Evolutionary conservation across 352 stramenopile genomes (phyloP).

Genomic region (Globisporangium sylvaticum): DNA sequence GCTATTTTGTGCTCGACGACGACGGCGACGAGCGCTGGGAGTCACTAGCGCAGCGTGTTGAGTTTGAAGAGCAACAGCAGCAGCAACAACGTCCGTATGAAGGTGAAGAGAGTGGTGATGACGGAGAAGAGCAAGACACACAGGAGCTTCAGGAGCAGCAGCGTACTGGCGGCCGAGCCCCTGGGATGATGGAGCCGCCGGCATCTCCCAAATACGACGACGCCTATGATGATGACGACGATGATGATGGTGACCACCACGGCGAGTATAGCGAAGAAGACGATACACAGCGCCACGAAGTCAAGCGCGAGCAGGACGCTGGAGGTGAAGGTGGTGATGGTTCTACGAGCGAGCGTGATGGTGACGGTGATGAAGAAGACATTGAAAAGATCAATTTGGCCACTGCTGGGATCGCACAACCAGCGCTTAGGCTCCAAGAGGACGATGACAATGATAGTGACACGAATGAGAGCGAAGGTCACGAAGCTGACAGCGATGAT

Average conservation of each 20-base stretch:
- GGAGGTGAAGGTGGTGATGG: not conserved
- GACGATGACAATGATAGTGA: not conserved
- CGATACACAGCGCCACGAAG: not conserved
- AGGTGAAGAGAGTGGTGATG: not conserved
- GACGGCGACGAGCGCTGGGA: slow-evolving; percentile 83
- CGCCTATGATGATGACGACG: slow-evolving; percentile 23
- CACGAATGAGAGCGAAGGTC: not conserved
- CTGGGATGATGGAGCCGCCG: slow-evolving; percentile 43
- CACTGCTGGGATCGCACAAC: not conserved
- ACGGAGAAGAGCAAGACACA: not conserved
- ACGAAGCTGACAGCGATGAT: slow-evolving; percentile 21
- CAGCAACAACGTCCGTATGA: not conserved
- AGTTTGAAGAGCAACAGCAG: slow-evolving; percentile 25
- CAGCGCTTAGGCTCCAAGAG: not conserved
- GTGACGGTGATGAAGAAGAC: slow-evolving; percentile 6
- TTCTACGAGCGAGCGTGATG: not conserved
- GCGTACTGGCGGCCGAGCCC: not conserved
- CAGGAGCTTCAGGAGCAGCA: not conserved
- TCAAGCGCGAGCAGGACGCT: not conserved
- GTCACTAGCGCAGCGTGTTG: slow-evolving; percentile 26
- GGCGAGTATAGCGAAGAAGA: slow-evolving; percentile 11
- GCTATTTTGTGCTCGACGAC: slow-evolving; percentile 74
- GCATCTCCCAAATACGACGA: slow-evolving; percentile 24
- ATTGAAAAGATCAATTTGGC: not conserved
- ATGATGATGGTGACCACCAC: not conserved